Evolutionary conservation across 1,284 basidiomycete genomes (phyloP), one percentile per base, ranked within the genome.

Genomic region (Leccinum colubrinum): DNA sequence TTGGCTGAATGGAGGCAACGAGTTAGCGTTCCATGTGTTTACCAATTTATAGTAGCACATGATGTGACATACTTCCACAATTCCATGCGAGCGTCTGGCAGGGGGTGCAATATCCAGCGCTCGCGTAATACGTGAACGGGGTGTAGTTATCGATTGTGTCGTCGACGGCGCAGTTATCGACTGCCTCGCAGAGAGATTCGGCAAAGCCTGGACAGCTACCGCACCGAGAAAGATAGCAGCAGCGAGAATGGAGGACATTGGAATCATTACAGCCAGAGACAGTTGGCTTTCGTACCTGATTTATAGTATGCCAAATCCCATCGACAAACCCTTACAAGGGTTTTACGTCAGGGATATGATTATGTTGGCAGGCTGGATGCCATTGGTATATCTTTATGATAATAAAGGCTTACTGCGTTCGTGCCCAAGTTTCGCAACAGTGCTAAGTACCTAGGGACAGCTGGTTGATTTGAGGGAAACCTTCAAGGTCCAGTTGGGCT

Each of bases 91-190:
- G 65, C 6, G 83, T 85, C 30, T 71, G 64, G 0, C 75, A 66
- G 1, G 30, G 73, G 5, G 72, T 35, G 64, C 88, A 90, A 66
- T 86, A 86, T 0, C 77, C 86, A 6, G 85, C 74, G 56, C 80
- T 81, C 2, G 87, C 86, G 66, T 81, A 88, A 64, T 72, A 78
- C 0, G 83, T 80, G 72, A 81, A 89, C 1, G 86, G 80, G 54
- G 72, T 83, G 73, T 81, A 88, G 78, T 77, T 59, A 86, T 82
- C 48, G 68, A 63, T 80, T 84, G 76, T 1, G 78, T 27, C 1
- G 76, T 62, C 15, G 76, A 72, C 48, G 86, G 71, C 0, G 79
- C 62, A 1, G 78, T 77, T 59, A 86, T 82, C 48, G 68, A 63
- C 64, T 76, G 76, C 22, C 76, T 71, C 39, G 63, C 60, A 46